These are phyloP conservation scores for Rhizopogon vinicolor DNA, from an alignment of 768 basidiomycete species.

Conservation along the genomic window DNA sequence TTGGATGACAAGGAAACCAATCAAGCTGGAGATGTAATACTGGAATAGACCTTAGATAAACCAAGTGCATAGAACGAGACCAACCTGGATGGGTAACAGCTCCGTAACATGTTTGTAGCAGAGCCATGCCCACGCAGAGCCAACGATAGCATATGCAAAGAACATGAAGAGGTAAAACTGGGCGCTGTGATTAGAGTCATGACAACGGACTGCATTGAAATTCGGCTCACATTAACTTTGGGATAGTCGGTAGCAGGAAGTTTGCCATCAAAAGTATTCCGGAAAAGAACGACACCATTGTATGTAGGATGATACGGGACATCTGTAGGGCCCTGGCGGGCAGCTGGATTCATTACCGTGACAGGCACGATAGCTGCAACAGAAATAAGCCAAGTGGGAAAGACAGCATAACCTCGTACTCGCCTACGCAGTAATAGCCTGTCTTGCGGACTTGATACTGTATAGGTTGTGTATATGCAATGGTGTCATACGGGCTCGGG, in stretches of 20 bases:
- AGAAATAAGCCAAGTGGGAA: background rate
- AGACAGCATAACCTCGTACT: conserved; percentile 26
- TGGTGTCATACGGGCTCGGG: conserved; percentile 44
- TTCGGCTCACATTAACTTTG: conserved; percentile 78
- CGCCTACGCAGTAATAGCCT: conserved; percentile 95
- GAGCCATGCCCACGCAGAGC: conserved; percentile 72
- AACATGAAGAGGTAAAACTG: conserved; percentile 90
- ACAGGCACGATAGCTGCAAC: conserved; percentile 79
- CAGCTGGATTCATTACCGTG: conserved; percentile 52
- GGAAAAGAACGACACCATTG: conserved; percentile 76
- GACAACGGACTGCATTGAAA: background rate
- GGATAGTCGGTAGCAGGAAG: conserved; percentile 94
- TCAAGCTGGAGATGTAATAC: conserved; percentile 89
- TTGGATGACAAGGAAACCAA: conserved; percentile 85
- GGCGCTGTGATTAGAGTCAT: background rate
- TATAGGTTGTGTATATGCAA: conserved; percentile 66
- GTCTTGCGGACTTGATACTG: conserved; percentile 81
- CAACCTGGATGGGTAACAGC: conserved; percentile 82
- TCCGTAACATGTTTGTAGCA: conserved; percentile 81
- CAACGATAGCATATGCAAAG: conserved; percentile 69
- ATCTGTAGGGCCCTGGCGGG: conserved; percentile 41
- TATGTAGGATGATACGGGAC: conserved; percentile 72
- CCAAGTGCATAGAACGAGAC: conserved; percentile 8
- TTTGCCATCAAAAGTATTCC: conserved; percentile 83
- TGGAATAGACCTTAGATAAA: conserved; percentile 24